Evolutionary conservation across 305 asterid genomes (phyloP).

Genomic region (Fraxinus latifolia): DNA sequence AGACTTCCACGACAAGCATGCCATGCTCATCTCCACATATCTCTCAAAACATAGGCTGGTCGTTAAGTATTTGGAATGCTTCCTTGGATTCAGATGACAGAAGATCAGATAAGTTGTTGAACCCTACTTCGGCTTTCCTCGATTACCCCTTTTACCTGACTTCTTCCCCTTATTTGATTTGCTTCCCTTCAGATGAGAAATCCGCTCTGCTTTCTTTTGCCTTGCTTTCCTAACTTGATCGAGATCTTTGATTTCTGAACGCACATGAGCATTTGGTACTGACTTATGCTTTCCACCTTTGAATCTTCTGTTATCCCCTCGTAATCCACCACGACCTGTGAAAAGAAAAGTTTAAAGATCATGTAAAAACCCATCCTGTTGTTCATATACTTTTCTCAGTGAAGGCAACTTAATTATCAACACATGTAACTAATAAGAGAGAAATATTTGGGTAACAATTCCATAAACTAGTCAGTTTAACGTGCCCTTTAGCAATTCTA

Average conservation of each 20-base stretch:
- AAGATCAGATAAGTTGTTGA: neutral
- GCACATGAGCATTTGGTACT: constrained; percentile 75
- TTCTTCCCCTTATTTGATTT: constrained; percentile 54
- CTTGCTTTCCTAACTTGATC: constrained; percentile 83
- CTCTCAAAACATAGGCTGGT: neutral
- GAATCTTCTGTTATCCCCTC: constrained; percentile 51
- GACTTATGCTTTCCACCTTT: constrained; percentile 50
- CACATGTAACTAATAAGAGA: neutral
- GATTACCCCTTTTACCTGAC: constrained; percentile 25
- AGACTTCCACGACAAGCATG: neutral
- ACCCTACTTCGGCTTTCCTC: constrained; percentile 25
- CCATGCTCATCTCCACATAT: neutral
- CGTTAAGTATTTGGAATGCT: neutral
- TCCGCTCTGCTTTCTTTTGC: constrained; percentile 64
- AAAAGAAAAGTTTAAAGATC: neutral
- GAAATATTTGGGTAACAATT: neutral
- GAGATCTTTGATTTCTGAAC: constrained; percentile 67
- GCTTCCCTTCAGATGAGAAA: constrained; percentile 54
- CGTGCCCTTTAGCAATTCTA: neutral
- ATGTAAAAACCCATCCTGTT: neutral
- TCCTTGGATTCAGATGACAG: neutral
- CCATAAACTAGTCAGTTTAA: neutral
- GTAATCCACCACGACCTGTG: constrained; percentile 47
- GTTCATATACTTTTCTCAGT: neutral
- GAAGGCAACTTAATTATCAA: neutral